phyloP scores from a whole-genome alignment of 257 asterid species.

The Eustoma russellianum region DNA sequence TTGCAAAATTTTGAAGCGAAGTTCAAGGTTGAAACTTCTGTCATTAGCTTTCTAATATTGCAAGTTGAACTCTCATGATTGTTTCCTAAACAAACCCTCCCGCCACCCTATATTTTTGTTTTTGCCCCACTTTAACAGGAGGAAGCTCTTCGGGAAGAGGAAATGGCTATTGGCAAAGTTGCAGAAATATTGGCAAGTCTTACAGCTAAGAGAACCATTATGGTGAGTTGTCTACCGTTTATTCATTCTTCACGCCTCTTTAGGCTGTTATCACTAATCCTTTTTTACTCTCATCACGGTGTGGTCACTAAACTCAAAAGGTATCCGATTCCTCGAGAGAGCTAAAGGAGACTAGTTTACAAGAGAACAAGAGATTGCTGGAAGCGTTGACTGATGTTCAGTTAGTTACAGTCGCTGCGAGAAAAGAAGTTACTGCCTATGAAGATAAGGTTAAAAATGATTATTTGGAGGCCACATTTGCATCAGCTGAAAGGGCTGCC shows the following conservation, averaged over 20 bases:
- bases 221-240: slow-evolving; percentile 30
- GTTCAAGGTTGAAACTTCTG: slow-evolving; percentile 41
- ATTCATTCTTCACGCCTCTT: background rate
- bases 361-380: slow-evolving; percentile 45
- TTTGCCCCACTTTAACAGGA: slow-evolving; percentile 36
- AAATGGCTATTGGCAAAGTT: slow-evolving; percentile 50
- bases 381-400: slow-evolving; percentile 45
- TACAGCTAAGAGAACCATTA: slow-evolving; percentile 41
- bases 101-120: no score
- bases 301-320: slow-evolving; percentile 15
- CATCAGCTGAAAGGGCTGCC: slow-evolving; percentile 34
- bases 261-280: background rate
- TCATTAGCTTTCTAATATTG: background rate
- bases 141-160: slow-evolving; percentile 60
- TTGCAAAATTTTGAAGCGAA: slow-evolving; percentile 45
- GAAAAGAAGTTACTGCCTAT: slow-evolving; percentile 36
- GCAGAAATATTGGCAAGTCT: slow-evolving; percentile 50
- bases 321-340: slow-evolving; percentile 55
- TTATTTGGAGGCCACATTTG: slow-evolving; percentile 42
- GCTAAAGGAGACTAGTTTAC: slow-evolving; percentile 37
- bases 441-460: slow-evolving; percentile 38
- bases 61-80: no score
- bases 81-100: background rate
- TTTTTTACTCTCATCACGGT: background rate
- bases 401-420: slow-evolving; percentile 42